Evolutionary conservation across 139 green algal genomes (phyloP).

Genomic region (Haematococcus lacustris): DNA sequence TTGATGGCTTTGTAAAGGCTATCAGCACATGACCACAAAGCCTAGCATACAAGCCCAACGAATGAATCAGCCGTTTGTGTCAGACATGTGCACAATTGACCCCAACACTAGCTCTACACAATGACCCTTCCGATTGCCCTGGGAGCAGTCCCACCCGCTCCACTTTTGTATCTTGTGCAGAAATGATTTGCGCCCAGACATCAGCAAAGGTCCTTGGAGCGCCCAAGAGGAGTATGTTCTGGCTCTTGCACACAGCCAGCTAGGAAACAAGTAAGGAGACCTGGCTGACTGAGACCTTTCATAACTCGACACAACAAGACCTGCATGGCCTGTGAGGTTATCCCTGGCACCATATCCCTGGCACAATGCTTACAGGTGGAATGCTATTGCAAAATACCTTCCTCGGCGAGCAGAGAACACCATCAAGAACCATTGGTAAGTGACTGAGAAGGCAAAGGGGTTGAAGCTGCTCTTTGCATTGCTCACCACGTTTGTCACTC

Average conservation of each 20-base stretch:
- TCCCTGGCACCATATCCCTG: no score
- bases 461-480: not conserved
- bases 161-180: not conserved
- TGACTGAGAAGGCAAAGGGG: not conserved
- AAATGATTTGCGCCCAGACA: not conserved
- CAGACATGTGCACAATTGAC: no score
- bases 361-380: constrained; percentile 1
- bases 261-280: constrained; percentile 1
- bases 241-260: not conserved
- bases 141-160: not conserved
- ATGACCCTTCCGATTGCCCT: no score
- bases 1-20: not conserved
- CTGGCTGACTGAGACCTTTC: no score
- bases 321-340: not conserved
- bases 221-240: not conserved
- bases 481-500: not conserved
- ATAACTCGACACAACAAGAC: no score
- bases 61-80: not conserved
- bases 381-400: not conserved
- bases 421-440: not conserved
- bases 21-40: no score
- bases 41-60: no score
- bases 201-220: not conserved
- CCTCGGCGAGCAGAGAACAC: not conserved
- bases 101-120: no score